Conservation (phyloP, 1,284 basidiomycete genomes). For the Trametes sp. region DNA sequence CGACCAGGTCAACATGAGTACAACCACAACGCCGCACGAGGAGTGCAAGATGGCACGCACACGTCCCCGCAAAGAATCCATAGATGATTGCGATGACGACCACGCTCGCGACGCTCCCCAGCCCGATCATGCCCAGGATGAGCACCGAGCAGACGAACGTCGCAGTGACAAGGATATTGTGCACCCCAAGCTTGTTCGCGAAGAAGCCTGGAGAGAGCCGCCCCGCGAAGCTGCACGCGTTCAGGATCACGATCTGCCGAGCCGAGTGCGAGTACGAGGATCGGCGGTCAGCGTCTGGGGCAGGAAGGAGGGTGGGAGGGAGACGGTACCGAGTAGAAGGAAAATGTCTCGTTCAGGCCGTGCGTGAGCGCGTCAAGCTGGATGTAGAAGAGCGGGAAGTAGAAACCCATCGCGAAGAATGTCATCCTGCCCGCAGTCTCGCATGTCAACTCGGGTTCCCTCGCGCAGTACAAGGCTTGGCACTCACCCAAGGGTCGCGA, state of each 20-base stretch:
- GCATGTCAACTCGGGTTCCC: too few relatives aligned
- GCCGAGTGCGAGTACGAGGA: too few relatives aligned
- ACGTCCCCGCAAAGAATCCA: conserved; percentile 32
- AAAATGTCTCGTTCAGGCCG: conserved; percentile 27
- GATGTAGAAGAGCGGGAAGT: conserved; percentile 31
- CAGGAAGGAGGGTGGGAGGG: neutral
- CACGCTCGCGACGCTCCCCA: conserved; percentile 30
- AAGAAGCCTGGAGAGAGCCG: conserved; percentile 24
- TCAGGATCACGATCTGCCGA: conserved; percentile 23
- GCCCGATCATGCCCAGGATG: conserved; percentile 31
- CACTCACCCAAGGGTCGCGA: conserved; percentile 21
- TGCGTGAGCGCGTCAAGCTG: conserved; percentile 30
- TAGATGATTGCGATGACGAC: conserved; percentile 33
- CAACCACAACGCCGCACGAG: too few relatives aligned
- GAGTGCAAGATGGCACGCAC: conserved; percentile 11
- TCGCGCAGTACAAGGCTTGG: too few relatives aligned
- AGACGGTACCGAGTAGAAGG: conserved; percentile 28
- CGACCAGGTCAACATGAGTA: neutral
- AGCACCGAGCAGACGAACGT: conserved; percentile 20
- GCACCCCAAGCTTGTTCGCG: conserved; percentile 25
- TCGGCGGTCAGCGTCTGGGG: neutral
- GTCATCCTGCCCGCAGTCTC: conserved; percentile 12
- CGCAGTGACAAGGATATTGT: conserved; percentile 20
- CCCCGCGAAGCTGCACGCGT: conserved; percentile 24
- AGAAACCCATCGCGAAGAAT: conserved; percentile 22